phyloP scores from a whole-genome alignment of 1,139 yeast genomes.

The Blastobotrys petasosporus region DNA sequence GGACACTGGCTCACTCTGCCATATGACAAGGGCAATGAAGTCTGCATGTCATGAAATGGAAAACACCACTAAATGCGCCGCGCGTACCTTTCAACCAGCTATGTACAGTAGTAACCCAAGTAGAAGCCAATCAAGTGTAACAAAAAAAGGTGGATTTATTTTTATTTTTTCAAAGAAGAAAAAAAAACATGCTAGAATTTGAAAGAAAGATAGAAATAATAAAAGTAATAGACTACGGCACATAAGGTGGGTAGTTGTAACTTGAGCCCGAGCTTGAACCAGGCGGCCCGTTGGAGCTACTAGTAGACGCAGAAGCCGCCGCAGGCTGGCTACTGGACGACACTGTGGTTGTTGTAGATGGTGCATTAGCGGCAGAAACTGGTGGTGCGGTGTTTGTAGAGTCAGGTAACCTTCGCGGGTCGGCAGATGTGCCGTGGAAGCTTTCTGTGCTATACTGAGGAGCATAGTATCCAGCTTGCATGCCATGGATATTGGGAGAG shows the following conservation, averaged over 20 bases:
- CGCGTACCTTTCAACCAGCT: too few relatives aligned
- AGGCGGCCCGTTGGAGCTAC: neutral
- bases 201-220: too few relatives aligned
- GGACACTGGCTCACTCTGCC: neutral
- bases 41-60: too few relatives aligned
- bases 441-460: too few relatives aligned
- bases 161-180: too few relatives aligned
- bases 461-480: neutral
- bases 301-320: neutral
- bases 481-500: neutral
- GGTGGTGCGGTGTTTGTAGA: neutral
- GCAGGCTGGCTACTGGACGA: neutral
- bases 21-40: neutral
- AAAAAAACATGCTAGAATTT: too few relatives aligned
- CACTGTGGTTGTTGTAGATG: too few relatives aligned
- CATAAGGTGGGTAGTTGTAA: neutral
- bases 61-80: too few relatives aligned
- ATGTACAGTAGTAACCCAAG: too few relatives aligned
- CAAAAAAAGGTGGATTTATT: too few relatives aligned
- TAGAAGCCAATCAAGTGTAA: too few relatives aligned
- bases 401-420: conserved; percentile 6
- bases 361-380: neutral
- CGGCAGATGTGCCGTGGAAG: neutral
- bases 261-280: neutral
- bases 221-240: neutral